phyloP scores from a whole-genome alignment of 768 basidiomycete species.

The Suillus cothurnatus region DNA sequence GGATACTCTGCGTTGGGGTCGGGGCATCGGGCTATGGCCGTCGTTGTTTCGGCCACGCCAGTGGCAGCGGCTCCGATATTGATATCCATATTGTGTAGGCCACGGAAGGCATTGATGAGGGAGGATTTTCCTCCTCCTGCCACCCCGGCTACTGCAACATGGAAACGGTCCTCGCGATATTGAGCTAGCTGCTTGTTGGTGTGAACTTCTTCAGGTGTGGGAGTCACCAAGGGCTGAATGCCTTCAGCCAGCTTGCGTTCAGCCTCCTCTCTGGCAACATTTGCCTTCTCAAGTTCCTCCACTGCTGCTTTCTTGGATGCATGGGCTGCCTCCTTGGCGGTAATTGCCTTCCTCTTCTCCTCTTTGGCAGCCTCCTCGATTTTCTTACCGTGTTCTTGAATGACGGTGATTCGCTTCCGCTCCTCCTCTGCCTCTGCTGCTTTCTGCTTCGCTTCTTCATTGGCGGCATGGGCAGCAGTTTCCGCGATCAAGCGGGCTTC shows the following conservation, averaged over 20 bases:
- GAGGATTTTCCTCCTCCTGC: conserved; percentile 40
- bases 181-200: conserved; percentile 15
- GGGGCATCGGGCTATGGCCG: conserved; percentile 25
- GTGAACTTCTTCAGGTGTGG: conserved; percentile 21
- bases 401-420: conserved; percentile 4
- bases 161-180: conserved; percentile 29
- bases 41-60: conserved; percentile 34
- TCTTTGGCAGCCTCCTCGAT: conserved; percentile 19
- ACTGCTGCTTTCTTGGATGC: conserved; percentile 13
- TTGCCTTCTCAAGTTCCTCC: conserved; percentile 14
- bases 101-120: conserved; percentile 38
- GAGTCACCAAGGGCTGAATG: conserved; percentile 30
- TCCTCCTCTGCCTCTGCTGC: conserved; percentile 10
- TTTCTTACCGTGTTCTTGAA: conserved; percentile 11
- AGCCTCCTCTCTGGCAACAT: neutral
- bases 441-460: neutral
- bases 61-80: conserved; percentile 28
- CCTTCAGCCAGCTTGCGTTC: conserved; percentile 20
- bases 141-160: conserved; percentile 36
- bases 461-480: conserved; percentile 11
- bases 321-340: conserved; percentile 16
- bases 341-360: conserved; percentile 16
- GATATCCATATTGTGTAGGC: conserved; percentile 19
- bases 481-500: conserved; percentile 12
- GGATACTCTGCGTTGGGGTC: conserved; percentile 16